Base-by-base conservation (phyloP, 768 basidiomycete genomes). In the Dentipellis fragilis region DNA sequence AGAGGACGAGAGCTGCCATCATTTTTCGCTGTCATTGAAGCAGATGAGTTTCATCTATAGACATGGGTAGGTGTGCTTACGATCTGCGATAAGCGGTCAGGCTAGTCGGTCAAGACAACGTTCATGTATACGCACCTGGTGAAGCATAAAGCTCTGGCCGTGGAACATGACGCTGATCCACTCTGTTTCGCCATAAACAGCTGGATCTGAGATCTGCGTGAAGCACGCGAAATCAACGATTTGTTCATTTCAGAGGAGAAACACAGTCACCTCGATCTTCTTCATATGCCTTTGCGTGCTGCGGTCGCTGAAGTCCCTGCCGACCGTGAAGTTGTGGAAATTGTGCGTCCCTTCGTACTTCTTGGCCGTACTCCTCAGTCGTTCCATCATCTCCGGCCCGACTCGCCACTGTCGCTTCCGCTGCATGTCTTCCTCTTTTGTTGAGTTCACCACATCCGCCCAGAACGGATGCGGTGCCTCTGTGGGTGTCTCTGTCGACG, bases 61-160 rank as follows among this genome's bases (percentile, higher is more conserved):
- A 46, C 40, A 56, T 37, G 49, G 55, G 61, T 57, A 39, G 35
- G 21, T 38, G 29, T 6, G 29, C 74, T 57, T 62, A 82, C 80
- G 59, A 82, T 83, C 79, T 81, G 52, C n/a, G n/a, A n/a, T 42
- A 59, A 37, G 17, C 37, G 42, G 10, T 54, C 6, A 29, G 29
- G 6, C 29, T 29, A 29, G 6, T 29, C 6, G 29, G 29, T 29
- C 29, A 29, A 6, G 6, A 29, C 6, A 29, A 29, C 16, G 56
- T 38, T 47, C 10, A 8, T 48, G 48, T 61, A 65, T n/a, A 71
- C 77, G 53, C 63, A 93, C 93, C 76, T 99, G 96, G 69, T 99
- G 95, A 54, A 99, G 72, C 96, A 99, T 98, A 69, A 99, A 99
- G 63, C 91, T 93, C 69, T 99, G 96, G 0, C 95, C 96, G 66